Evolutionary conservation across 1,284 basidiomycete genomes (phyloP), one percentile per base, ranked within the genome.

Genomic region (Phylloboletellus chloephorus): DNA sequence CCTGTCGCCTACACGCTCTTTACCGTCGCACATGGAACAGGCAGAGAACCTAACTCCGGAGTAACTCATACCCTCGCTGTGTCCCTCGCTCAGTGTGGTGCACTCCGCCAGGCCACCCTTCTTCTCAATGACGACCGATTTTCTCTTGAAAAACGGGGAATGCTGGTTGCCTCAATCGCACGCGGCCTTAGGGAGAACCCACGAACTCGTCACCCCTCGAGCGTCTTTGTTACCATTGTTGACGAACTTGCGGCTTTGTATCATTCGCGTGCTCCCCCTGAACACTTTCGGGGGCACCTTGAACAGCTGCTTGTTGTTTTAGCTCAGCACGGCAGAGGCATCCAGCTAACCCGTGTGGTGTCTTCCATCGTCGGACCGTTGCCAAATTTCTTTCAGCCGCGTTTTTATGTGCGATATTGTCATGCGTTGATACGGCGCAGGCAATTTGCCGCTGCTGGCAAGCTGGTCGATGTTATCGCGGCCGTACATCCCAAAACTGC

Each of bases 221-320:
- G 30, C 16, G 31, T 47, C 24, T 39, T 54, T n/a, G 26, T 36
- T 21, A 31, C 43, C 5, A 32, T 60, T 19, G 46, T 31, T 16
- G n/a, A 55, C 7, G 51, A 52, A 37, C 43, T 64, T 13, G 29
- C 29, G 19, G 39, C 23, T 2, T 28, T 58, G 28, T 64, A 63
- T 26, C 15, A 11, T 15, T 58, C 38, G 3, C 47, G 37, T 7
- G 21, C 33, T 20, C 61, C 58, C 1, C 52, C 60, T 10, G 37
- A 37, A 24, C 48, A 60, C 24, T 58, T 64, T 47, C 58, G 50
- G 26, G 45, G 55, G 16, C 57, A 54, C 31, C 47, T 60, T 16
- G 57, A 63, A 24, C 47, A 47, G 9, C 35, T 64, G 4, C 35
- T 64, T 35, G 23, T 54, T 29, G 7, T 29, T 37, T 37, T 60